phyloP scores from a whole-genome alignment of 2,329 filamentous ascomycete genomes.

The Alternaria sp. region DNA sequence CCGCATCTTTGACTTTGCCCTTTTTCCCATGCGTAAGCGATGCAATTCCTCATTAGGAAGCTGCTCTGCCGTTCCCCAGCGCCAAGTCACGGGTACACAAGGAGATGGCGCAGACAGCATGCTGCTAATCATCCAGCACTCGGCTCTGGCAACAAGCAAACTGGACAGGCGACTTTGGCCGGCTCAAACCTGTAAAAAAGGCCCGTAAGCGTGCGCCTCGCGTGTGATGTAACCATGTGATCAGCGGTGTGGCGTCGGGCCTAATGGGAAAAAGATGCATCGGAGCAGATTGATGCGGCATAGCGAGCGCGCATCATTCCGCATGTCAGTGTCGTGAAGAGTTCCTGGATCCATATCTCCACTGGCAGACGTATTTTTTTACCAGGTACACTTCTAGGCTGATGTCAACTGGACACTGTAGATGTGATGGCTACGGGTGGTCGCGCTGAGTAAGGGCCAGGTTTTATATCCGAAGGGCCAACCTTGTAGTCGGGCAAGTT shows the following conservation, averaged over 20 bases:
- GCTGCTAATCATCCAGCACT: background rate
- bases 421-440: constrained; percentile 15
- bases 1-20: constrained; percentile 26
- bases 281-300: constrained; percentile 21
- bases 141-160: background rate
- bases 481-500: constrained; percentile 34
- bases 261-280: constrained; percentile 23
- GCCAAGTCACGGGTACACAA: constrained; percentile 15
- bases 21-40: constrained; percentile 14
- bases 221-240: constrained; percentile 19
- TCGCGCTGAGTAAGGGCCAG: constrained; percentile 25
- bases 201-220: constrained; percentile 13
- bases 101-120: background rate
- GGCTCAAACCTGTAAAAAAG: constrained; percentile 5
- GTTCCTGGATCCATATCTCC: background rate
- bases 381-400: constrained; percentile 1
- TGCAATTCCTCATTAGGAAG: constrained; percentile 23
- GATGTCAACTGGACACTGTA: constrained; percentile 15
- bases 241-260: constrained; percentile 32
- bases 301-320: constrained; percentile 11
- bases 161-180: constrained; percentile 13
- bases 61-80: constrained; percentile 17
- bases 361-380: constrained; percentile 2
- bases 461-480: constrained; percentile 25
- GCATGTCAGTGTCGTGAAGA: constrained; percentile 3